A percentile compares a stretch with the other conserved stretches of the same genome.
phyloP scores from a whole-genome alignment of 768 basidiomycete genomes.

The Collybiopsis luxurians region DNA sequence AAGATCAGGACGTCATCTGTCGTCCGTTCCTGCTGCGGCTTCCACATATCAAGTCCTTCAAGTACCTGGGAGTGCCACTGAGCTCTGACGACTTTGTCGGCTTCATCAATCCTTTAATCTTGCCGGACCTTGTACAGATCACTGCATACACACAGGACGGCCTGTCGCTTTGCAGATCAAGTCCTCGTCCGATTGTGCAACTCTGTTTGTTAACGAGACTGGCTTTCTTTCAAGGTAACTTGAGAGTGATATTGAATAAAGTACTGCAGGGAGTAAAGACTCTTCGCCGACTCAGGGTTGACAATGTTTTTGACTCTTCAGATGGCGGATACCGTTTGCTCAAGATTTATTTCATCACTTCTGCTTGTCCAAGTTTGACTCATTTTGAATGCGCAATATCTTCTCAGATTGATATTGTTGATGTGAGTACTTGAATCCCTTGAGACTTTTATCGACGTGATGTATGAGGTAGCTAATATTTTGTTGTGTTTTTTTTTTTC shows the following conservation, averaged over 20 bases:
- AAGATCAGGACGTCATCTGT: not conserved
- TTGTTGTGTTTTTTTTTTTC: too few relatives aligned
- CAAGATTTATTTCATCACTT: not conserved
- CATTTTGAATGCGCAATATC: not conserved
- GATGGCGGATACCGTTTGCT: not conserved
- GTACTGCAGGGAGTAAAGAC: not conserved
- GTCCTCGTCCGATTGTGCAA: not conserved
- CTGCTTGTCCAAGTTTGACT: not conserved
- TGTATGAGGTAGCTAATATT: too few relatives aligned
- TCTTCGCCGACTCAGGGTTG: not conserved
- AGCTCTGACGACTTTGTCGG: too few relatives aligned
- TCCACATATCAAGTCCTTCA: not conserved
- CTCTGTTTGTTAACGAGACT: not conserved
- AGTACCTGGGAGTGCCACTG: not conserved
- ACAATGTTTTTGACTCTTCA: not conserved
- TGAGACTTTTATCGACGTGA: too few relatives aligned
- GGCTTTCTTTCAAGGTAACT: not conserved
- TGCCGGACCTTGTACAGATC: not conserved
- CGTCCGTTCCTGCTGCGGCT: not conserved
- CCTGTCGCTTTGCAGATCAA: not conserved
- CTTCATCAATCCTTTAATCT: not conserved
- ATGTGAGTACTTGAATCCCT: too few relatives aligned
- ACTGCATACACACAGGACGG: not conserved
- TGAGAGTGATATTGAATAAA: not conserved
- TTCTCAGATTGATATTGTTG: too few relatives aligned